Evolutionary conservation across 305 asterid species (phyloP), one percentile per base, ranked within the genome.

Genomic region (Striga hermonthica): DNA sequence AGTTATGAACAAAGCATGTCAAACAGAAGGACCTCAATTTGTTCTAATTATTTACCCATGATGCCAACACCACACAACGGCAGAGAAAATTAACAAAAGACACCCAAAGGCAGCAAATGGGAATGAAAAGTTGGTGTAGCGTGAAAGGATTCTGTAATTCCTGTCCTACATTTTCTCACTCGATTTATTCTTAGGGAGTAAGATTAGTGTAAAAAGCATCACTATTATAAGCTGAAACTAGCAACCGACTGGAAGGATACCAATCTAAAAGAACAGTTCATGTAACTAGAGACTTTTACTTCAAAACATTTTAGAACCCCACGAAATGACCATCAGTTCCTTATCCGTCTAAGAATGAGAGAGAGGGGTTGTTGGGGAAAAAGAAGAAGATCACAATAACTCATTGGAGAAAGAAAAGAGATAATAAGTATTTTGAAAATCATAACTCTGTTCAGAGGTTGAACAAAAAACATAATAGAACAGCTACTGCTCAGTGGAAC

Each of bases 1-100:
- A 66, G 28, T 66, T 70, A 48, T 57, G 13, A 57, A 62, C 54
- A 73, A 53, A 64, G 65, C 15, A 37, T 39, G 68, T 44, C 9
- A 39, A 11, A 59, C 48, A 53, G 16, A 54, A 8, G 11, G 35
- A 28, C 9, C 2, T 22, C 1, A 54, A 14, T 52, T 52, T 6
- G 8, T 28, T 54, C 10, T 54, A 7, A 16, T 54, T 54, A 54
- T 54, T 7, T 28, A 54, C 9, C 38, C 59, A 54, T 54, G 59
- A 54, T 28, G 22, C 13, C 59, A 54, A 54, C 38, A 16, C 31
- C 59, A 52, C 34, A 50, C 58, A 28, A 5, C 37, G 3, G 4
- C 58, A 53, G 58, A 9, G 36, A 53, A 0, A 16, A 53, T 53
- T 36, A 39, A 49, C 41, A 62, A 57, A 67, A 14, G 14, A 50